Evolutionary conservation across 2,329 filamentous ascomycete genomes (phyloP).

Genomic region (Teratosphaeria pseudoeucalypti): DNA sequence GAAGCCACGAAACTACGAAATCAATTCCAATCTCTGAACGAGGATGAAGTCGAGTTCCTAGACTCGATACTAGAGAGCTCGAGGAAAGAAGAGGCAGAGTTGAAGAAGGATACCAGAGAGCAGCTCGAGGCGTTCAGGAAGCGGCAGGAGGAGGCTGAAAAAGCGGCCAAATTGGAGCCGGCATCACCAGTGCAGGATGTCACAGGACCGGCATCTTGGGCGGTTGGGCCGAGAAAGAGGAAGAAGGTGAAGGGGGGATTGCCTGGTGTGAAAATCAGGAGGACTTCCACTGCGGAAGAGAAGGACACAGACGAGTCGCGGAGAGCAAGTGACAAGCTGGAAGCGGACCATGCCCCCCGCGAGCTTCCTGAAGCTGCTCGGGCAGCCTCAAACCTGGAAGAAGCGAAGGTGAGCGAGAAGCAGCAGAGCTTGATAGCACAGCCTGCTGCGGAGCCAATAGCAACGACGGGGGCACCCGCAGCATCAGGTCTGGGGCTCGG

Average conservation of each 20-base stretch:
- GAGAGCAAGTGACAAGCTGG: not conserved
- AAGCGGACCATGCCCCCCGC: not conserved
- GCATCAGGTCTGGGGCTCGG: not conserved
- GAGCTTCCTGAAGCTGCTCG: not conserved
- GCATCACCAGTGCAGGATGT: constrained; percentile 35
- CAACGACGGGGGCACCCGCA: not conserved
- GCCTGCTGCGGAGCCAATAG: not conserved
- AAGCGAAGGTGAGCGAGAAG: not conserved
- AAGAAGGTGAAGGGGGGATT: constrained; percentile 27
- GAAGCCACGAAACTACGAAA: constrained; percentile 61
- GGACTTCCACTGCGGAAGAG: constrained; percentile 22
- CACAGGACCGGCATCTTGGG: not conserved
- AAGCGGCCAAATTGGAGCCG: constrained; percentile 36
- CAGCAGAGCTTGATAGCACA: not conserved
- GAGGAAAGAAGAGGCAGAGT: constrained; percentile 45
- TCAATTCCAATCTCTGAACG: constrained; percentile 67
- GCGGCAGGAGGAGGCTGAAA: constrained; percentile 50
- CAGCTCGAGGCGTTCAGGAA: constrained; percentile 49
- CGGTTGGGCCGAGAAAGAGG: constrained; percentile 25
- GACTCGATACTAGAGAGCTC: constrained; percentile 48
- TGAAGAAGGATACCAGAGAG: constrained; percentile 49
- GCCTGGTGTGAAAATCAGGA: constrained; percentile 36
- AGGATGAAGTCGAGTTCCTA: constrained; percentile 69
- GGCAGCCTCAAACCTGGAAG: not conserved
- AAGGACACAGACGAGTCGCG: not conserved